These are phyloP conservation scores for Schizosaccharomyces octosporus DNA, from an alignment of 805 yeast genomes.

Conservation along the genomic window DNA sequence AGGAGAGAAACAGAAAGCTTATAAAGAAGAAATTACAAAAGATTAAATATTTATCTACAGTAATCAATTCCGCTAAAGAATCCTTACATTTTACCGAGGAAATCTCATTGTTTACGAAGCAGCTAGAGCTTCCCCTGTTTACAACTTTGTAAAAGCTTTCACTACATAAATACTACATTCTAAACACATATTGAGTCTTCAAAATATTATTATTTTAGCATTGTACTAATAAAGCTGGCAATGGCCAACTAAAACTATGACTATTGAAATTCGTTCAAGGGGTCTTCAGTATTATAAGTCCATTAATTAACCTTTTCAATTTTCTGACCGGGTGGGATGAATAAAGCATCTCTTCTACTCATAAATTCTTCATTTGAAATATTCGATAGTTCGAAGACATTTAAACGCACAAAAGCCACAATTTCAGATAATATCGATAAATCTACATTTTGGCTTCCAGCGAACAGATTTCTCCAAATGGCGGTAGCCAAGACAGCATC, in stretches of 20 bases:
- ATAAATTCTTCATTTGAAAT: constrained; percentile 23
- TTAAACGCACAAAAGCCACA: not conserved
- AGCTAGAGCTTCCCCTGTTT: too few relatives aligned
- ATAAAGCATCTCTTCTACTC: not conserved
- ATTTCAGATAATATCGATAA: not conserved
- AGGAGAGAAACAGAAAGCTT: not conserved
- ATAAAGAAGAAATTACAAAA: not conserved
- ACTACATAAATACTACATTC: too few relatives aligned
- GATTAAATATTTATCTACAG: not conserved
- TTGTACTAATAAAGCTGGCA: too few relatives aligned
- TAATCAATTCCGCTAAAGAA: not conserved
- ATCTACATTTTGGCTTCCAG: constrained; percentile 47
- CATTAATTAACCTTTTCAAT: not conserved
- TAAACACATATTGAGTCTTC: too few relatives aligned
- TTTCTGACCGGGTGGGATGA: not conserved
- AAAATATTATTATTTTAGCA: too few relatives aligned
- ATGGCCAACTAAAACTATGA: too few relatives aligned
- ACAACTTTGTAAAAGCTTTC: too few relatives aligned
- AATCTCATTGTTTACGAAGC: too few relatives aligned
- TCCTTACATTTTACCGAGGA: too few relatives aligned
- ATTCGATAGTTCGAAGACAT: constrained; percentile 24
- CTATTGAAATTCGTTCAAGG: too few relatives aligned
- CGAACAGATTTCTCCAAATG: constrained; percentile 59
- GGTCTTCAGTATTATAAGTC: not conserved
- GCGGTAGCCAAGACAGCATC: constrained; percentile 20